phyloP scores from a whole-genome alignment of 176 grass and related monocot genomes.

The Cenchrus fungigraminus region DNA sequence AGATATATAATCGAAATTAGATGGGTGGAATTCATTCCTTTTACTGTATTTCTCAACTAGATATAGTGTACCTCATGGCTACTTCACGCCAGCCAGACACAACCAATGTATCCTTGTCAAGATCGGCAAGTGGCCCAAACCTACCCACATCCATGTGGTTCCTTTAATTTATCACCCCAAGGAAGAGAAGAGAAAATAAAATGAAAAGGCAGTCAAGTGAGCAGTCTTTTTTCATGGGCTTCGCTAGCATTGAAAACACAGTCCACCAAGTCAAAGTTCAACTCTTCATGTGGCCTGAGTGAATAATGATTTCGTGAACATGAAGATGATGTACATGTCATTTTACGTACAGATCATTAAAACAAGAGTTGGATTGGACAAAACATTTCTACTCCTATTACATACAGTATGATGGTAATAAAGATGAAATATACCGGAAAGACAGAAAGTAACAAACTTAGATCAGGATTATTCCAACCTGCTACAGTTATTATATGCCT shows the following conservation, averaged over 20 bases:
- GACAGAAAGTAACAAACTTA: not conserved
- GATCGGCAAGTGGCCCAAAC: not conserved
- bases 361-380: not conserved
- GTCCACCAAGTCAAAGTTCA: constrained; percentile 5
- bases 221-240: not conserved
- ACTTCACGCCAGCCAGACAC: not conserved
- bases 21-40: not conserved
- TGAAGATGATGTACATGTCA: not conserved
- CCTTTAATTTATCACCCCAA: not conserved
- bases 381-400: not conserved
- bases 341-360: not conserved
- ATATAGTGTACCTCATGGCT: not conserved
- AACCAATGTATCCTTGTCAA: not conserved
- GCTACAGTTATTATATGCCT: too few species aligned
- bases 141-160: not conserved
- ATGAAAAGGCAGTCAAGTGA: not conserved
- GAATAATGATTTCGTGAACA: not conserved
- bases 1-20: not conserved
- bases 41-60: not conserved
- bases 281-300: not conserved
- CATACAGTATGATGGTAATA: not conserved
- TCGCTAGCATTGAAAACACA: constrained; percentile 3
- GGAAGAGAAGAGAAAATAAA: not conserved
- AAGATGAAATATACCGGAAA: not conserved
- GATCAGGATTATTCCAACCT: too few species aligned